phyloP scores from a whole-genome alignment of 495 filamentous ascomycete genomes.

The Platismatia glauca region DNA sequence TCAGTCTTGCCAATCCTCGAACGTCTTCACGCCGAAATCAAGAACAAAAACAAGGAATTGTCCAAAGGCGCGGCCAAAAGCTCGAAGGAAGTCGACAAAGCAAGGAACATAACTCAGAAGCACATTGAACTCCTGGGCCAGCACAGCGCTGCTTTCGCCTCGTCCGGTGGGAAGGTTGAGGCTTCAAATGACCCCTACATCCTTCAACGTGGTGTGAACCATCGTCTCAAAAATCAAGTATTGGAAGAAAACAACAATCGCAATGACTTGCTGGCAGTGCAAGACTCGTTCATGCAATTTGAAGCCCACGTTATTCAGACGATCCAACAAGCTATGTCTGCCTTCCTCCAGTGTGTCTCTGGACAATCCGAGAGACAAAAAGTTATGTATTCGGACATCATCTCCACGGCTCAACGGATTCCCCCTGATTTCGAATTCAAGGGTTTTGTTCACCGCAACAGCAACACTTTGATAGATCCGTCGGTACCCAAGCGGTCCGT shows the following conservation, averaged over 20 bases:
- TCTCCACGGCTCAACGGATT: constrained; percentile 65
- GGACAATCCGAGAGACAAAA: constrained; percentile 75
- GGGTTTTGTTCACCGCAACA: constrained; percentile 63
- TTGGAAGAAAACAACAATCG: constrained; percentile 90
- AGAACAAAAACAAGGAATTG: constrained; percentile 86
- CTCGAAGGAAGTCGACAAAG: constrained; percentile 84
- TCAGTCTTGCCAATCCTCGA: constrained; percentile 80
- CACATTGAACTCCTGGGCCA: constrained; percentile 90
- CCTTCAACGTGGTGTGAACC: constrained; percentile 65
- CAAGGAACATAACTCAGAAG: constrained; percentile 78
- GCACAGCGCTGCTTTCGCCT: constrained; percentile 66
- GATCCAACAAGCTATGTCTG: constrained; percentile 70
- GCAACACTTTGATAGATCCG: constrained; percentile 68
- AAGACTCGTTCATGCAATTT: constrained; percentile 80
- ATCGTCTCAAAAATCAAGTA: constrained; percentile 84
- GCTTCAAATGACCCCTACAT: constrained; percentile 79
- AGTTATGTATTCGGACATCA: constrained; percentile 73
- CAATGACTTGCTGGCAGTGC: constrained; percentile 79
- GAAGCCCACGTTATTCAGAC: constrained; percentile 76
- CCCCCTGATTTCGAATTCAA: constrained; percentile 91
- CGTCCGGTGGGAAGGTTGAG: constrained; percentile 55
- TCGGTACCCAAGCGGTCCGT: constrained; percentile 61
- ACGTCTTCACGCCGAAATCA: constrained; percentile 89
- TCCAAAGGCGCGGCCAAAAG: constrained; percentile 73
- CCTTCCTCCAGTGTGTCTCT: constrained; percentile 67